phyloP scores from a whole-genome alignment of 2,329 filamentous ascomycete species.

The Verticillium nonalfalfae region DNA sequence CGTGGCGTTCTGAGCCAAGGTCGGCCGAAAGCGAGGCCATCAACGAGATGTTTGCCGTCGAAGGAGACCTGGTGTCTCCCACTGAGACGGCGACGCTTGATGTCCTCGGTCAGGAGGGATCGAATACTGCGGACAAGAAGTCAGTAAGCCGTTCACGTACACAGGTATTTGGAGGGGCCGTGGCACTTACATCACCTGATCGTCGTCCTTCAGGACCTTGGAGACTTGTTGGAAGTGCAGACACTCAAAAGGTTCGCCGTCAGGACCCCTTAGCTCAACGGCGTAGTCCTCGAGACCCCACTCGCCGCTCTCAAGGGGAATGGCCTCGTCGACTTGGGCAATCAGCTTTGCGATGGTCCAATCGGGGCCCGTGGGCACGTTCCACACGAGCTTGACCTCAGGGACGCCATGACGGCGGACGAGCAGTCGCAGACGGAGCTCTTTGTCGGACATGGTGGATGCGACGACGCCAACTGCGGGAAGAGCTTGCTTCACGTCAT shows the following conservation, averaged over 20 bases:
- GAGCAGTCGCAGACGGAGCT: constrained; percentile 66
- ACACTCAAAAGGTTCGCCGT: constrained; percentile 69
- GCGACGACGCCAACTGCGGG: constrained; percentile 4
- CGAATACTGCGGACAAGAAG: constrained; percentile 54
- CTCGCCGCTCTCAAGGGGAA: constrained; percentile 73
- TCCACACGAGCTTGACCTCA: constrained; percentile 66
- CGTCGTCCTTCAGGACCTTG: constrained; percentile 70
- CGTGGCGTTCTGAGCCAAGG: constrained; percentile 55
- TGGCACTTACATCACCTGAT: constrained; percentile 66
- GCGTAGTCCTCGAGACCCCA: constrained; percentile 90
- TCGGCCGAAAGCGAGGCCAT: constrained; percentile 79
- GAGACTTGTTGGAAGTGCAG: constrained; percentile 74
- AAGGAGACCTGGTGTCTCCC: constrained; percentile 76
- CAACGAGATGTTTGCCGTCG: constrained; percentile 75
- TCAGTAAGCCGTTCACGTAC: constrained; percentile 7
- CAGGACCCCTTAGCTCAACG: constrained; percentile 59
- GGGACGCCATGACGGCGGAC: constrained; percentile 71
- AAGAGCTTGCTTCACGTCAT: not conserved
- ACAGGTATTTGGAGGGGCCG: not conserved
- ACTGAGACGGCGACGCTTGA: constrained; percentile 64
- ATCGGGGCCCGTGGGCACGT: constrained; percentile 47
- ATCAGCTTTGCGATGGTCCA: constrained; percentile 72
- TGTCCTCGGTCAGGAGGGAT: constrained; percentile 67
- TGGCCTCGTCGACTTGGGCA: constrained; percentile 68
- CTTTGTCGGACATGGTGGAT: constrained; percentile 22